Percentiles rank a stretch among this genome's conserved stretches.
Conservation (phyloP, 2,329 filamentous ascomycete species). For the Alternaria triticimaculans region DNA sequence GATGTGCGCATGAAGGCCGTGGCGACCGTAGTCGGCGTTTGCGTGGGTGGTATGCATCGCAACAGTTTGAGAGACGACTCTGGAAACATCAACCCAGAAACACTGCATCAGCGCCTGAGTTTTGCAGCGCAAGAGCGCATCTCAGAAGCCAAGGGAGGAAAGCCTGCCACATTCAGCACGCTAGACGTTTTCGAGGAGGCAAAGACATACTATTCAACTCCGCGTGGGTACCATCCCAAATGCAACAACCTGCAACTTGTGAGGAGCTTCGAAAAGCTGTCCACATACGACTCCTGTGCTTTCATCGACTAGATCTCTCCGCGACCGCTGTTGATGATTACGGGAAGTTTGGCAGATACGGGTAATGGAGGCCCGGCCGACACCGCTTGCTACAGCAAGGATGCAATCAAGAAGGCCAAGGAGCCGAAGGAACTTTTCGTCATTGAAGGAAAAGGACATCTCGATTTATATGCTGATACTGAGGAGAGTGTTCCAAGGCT, state of each 20-base stretch:
- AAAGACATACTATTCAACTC: not conserved
- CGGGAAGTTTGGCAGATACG: slow-evolving; percentile 29
- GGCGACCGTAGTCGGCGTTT: slow-evolving; percentile 40
- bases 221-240: not conserved
- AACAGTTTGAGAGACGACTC: not conserved
- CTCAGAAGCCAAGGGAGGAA: not conserved
- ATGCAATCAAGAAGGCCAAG: slow-evolving; percentile 23
- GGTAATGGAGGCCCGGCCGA: slow-evolving; percentile 1
- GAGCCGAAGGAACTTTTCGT: slow-evolving; percentile 38
- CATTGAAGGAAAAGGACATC: slow-evolving; percentile 28
- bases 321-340: slow-evolving; percentile 36
- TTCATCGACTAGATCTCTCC: slow-evolving; percentile 31
- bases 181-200: not conserved
- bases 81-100: not conserved
- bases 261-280: slow-evolving; percentile 7
- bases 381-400: slow-evolving; percentile 21
- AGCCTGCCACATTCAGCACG: not conserved
- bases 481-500: slow-evolving; percentile 2
- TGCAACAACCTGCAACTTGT: not conserved
- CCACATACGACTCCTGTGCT: slow-evolving; percentile 23
- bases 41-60: not conserved
- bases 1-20: slow-evolving; percentile 50
- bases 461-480: slow-evolving; percentile 33
- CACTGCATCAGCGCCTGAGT: not conserved
- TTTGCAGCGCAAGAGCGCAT: not conserved